phyloP scores from a whole-genome alignment of 805 yeast genomes.

The Hermanozyma aechmeae region DNA sequence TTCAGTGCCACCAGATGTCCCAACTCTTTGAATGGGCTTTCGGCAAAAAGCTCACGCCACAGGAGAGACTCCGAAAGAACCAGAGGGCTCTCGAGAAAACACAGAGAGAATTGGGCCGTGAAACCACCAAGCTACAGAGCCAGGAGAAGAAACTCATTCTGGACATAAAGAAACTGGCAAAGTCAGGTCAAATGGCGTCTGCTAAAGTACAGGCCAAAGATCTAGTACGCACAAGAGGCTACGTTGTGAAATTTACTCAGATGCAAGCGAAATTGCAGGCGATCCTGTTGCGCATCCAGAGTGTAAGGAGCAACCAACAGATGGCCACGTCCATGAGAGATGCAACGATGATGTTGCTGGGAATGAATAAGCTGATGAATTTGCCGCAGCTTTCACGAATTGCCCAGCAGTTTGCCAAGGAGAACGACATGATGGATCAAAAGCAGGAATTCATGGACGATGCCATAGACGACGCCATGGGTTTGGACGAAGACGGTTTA shows the following conservation, averaged over 20 bases:
- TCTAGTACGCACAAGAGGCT: slow-evolving; percentile 75
- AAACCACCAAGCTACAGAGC: slow-evolving; percentile 71
- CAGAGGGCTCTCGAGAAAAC: slow-evolving; percentile 93
- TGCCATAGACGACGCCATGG: slow-evolving; percentile 95
- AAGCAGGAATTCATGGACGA: slow-evolving; percentile 99
- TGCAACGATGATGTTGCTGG: slow-evolving; percentile 74
- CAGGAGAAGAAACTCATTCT: slow-evolving; percentile 83
- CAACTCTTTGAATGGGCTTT: slow-evolving; percentile 81
- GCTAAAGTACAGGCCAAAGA: slow-evolving; percentile 96
- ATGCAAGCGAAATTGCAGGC: slow-evolving; percentile 97
- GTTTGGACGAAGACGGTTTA: slow-evolving; percentile 61
- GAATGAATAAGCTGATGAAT: slow-evolving; percentile 88
- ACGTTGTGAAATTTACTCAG: slow-evolving; percentile 78
- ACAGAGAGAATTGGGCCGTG: slow-evolving; percentile 87
- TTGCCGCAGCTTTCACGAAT: slow-evolving; percentile 81
- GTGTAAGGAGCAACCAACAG: slow-evolving; percentile 88
- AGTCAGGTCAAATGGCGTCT: slow-evolving; percentile 78
- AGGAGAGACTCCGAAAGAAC: slow-evolving; percentile 87
- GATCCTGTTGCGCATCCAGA: slow-evolving; percentile 80
- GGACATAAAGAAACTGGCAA: slow-evolving; percentile 89
- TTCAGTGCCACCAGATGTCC: no score
- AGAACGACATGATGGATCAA: slow-evolving; percentile 95
- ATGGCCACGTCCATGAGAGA: slow-evolving; percentile 94
- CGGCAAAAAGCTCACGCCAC: slow-evolving; percentile 90
- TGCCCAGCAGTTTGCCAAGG: slow-evolving; percentile 91